These are phyloP conservation scores for Petunia hybrid DNA, from an alignment of 305 asterid genomes.

Conservation along the genomic window DNA sequence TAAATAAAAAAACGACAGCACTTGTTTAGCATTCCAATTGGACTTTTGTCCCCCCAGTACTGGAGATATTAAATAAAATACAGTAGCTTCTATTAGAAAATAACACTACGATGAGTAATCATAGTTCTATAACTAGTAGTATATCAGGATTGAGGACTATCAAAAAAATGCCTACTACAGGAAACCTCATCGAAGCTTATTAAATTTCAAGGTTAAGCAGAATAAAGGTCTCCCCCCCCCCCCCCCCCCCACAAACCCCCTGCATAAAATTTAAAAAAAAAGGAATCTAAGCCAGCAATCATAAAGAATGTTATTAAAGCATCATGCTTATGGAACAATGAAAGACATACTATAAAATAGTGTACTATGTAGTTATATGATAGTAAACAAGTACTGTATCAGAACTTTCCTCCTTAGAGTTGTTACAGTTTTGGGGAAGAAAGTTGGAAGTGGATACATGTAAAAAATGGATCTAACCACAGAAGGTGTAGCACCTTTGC, in stretches of 20 bases:
- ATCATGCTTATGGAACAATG: background rate
- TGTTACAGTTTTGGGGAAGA: background rate
- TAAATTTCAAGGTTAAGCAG: constrained; percentile 2
- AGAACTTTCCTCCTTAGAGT: constrained; percentile 13
- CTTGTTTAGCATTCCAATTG: constrained; percentile 14
- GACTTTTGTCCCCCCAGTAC: background rate
- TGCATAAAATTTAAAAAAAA: background rate
- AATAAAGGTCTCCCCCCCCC: background rate
- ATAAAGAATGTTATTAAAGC: background rate
- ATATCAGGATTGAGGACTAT: background rate
- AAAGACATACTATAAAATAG: background rate
- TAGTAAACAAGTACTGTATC: background rate
- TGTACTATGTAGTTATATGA: background rate
- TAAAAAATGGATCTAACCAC: background rate
- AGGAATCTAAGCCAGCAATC: background rate
- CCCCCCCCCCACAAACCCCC: background rate
- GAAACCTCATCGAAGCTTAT: constrained; percentile 6
- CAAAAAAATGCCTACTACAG: constrained; percentile 20
- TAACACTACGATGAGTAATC: constrained; percentile 3
- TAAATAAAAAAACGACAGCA: background rate
- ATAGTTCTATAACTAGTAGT: background rate
- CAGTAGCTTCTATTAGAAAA: constrained; percentile 13
- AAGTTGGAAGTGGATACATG: background rate
- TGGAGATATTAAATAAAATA: background rate
- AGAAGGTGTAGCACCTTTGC: background rate